A percentile compares a stretch with the other conserved stretches of the same genome.
Evolutionary conservation across 768 basidiomycete species (phyloP).

Genomic region (Russula emetica): DNA sequence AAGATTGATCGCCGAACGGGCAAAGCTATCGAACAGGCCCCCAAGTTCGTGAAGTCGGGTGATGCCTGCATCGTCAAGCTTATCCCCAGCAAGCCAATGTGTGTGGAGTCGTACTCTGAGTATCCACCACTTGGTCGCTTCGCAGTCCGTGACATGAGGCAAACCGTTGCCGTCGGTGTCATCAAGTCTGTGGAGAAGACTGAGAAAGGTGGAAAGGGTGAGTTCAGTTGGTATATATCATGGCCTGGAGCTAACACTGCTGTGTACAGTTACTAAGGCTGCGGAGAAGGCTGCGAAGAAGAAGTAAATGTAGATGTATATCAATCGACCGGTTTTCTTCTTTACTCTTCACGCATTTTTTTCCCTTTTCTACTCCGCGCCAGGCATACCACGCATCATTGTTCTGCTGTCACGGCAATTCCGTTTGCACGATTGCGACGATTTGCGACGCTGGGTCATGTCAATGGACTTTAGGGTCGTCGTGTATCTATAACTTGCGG

Average conservation of each 20-base stretch:
- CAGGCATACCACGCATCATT: constrained; percentile 33
- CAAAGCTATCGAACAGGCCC: constrained; percentile 79
- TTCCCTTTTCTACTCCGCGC: constrained; percentile 39
- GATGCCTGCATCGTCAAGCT: constrained; percentile 99
- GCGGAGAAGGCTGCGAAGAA: constrained; percentile 96
- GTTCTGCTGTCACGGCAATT: constrained; percentile 32
- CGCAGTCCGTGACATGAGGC: constrained; percentile 99
- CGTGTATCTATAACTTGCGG: constrained; percentile 33
- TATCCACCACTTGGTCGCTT: constrained; percentile 99
- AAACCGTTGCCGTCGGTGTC: constrained; percentile 98
- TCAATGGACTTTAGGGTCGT: constrained; percentile 28
- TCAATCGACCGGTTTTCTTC: constrained; percentile 34
- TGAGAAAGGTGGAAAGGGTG: constrained; percentile 86
- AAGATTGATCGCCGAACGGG: constrained; percentile 99
- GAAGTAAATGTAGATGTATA: constrained; percentile 84
- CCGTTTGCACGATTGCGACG: constrained; percentile 37
- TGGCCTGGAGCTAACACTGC: constrained; percentile 19
- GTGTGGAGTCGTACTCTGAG: constrained; percentile 89
- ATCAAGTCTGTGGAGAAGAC: constrained; percentile 98
- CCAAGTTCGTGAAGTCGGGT: constrained; percentile 99
- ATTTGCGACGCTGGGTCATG: constrained; percentile 32
- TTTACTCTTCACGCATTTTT: constrained; percentile 40
- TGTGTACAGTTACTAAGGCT: constrained; percentile 74
- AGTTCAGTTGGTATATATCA: constrained; percentile 28
- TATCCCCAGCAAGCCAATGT: constrained; percentile 94